Evolutionary conservation across 495 filamentous ascomycete species (phyloP), one percentile per base, ranked within the genome.

Genomic region (Lasiosphaeria hispida): DNA sequence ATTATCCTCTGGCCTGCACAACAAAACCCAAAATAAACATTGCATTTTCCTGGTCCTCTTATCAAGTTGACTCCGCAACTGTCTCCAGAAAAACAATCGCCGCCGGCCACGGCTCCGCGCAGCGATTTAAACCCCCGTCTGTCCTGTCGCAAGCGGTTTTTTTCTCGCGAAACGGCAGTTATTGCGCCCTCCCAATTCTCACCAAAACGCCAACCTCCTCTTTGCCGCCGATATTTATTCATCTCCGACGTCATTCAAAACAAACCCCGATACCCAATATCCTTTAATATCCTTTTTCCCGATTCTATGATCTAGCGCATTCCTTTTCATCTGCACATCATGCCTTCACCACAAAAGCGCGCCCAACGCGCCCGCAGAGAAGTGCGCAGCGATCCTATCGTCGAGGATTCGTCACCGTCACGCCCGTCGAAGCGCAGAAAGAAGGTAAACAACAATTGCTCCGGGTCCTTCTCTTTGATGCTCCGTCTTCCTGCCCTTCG

Each of bases 341-440:
- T 77, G 76, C 71, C 74, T 58, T 60, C 76, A 15, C 71, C 77
- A 48, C 69, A 66, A 7, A 79, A 77, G 62, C 72, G 76, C 53
- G 56, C 69, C 15, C 73, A 76, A 65, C 72, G 75, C 64, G 57
- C 64, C 51, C 72, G 72, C 55, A 65, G 73, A 34, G 70, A 70
- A 35, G 41, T 71, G 63, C 72, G 75, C 70, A 64, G 58, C 63
- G 67, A 77, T 61, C 63, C 71, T 34, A 62, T 64, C 63, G 64
- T 59, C 19, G 75, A 78, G 17, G 71, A 73, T 47, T 89, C 87
- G 36, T 90, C 88, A 23, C 87, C 87, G 33, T 87, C 82, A 66
- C 85, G 85, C 52, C 87, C 87, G 6, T 80, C 84, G 4, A 86
- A 84, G 69, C 89, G 88, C 69, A 85, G 88, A 75, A 87, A 84